phyloP scores from a whole-genome alignment of 2,329 filamentous ascomycete species.

The Botryosphaeria dothidea region DNA sequence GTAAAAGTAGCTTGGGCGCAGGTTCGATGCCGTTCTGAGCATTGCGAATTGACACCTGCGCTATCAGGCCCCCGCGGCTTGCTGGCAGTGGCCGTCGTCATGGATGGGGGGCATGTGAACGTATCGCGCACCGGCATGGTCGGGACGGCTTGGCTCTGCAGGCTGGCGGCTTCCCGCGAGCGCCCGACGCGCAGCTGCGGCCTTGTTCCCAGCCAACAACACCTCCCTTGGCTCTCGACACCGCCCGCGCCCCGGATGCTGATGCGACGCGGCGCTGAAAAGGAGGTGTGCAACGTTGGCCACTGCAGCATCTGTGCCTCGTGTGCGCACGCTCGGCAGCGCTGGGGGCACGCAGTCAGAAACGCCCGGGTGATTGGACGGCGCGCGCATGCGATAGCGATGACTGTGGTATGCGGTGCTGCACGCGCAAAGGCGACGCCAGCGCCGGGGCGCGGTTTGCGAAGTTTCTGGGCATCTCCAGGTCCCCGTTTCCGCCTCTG shows the following conservation, averaged over 20 bases:
- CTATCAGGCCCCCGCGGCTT: background rate
- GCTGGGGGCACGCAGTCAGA: constrained; percentile 1
- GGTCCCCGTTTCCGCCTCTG: background rate
- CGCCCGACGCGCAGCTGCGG: constrained; percentile 14
- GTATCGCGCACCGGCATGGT: background rate
- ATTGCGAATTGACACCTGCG: background rate
- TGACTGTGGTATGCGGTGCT: background rate
- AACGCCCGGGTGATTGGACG: constrained; percentile 2
- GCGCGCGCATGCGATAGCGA: background rate
- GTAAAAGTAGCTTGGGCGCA: background rate
- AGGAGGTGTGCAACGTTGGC: constrained; percentile 12
- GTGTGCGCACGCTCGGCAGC: background rate
- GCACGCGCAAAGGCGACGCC: background rate
- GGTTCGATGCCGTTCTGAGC: background rate
- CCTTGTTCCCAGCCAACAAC: constrained; percentile 6
- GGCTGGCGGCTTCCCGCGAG: background rate
- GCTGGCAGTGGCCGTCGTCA: background rate
- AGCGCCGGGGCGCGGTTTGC: background rate
- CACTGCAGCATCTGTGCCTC: constrained; percentile 13
- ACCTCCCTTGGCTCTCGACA: background rate
- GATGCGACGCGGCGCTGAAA: constrained; percentile 3
- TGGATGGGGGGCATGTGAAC: background rate
- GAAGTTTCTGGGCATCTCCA: background rate
- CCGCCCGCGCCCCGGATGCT: background rate
- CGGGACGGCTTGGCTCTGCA: background rate